Percentiles rank a stretch among this genome's conserved stretches.
These are phyloP conservation scores for Aureobasidium musti DNA, from an alignment of 2,329 filamentous ascomycete species.

Conservation along the genomic window DNA sequence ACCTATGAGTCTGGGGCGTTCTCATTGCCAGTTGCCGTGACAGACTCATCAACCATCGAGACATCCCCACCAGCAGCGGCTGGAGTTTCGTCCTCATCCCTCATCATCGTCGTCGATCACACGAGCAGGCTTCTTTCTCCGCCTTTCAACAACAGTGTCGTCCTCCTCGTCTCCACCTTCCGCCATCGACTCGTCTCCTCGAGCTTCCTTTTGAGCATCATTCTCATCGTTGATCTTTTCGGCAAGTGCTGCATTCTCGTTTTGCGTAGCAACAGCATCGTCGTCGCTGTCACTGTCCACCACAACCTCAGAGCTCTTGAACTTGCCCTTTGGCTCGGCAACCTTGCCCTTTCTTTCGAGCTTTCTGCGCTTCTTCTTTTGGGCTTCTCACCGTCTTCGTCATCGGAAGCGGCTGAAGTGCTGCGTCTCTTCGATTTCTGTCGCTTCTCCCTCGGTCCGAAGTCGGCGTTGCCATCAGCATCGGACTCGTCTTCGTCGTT, in stretches of 20 bases:
- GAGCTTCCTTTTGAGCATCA: conserved; percentile 37
- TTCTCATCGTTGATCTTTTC: conserved; percentile 36
- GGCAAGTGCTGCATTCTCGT: conserved; percentile 33
- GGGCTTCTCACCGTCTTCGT: conserved; percentile 60
- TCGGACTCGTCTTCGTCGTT: conserved; percentile 48
- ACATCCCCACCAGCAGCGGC: conserved; percentile 30
- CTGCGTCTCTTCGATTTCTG: conserved; percentile 41
- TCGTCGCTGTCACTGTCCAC: conserved; percentile 71
- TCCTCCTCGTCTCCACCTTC: conserved; percentile 32
- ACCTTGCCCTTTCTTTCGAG: conserved; percentile 56
- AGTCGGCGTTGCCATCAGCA: conserved; percentile 48
- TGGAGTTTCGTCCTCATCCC: conserved; percentile 38
- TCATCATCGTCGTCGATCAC: conserved; percentile 40
- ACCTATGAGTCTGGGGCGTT: conserved; percentile 24
- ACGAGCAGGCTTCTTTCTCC: conserved; percentile 39
- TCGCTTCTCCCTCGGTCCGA: conserved; percentile 40
- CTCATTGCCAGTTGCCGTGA: conserved; percentile 29
- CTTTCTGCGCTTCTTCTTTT: conserved; percentile 63
- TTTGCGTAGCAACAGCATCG: conserved; percentile 38
- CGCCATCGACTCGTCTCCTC: conserved; percentile 28
- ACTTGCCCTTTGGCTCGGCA: conserved; percentile 58
- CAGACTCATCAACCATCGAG: conserved; percentile 29
- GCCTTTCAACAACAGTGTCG: conserved; percentile 31
- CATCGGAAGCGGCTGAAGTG: conserved; percentile 45
- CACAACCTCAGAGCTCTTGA: conserved; percentile 82